These are phyloP conservation scores for Thyridium curvatum DNA, from an alignment of 2,329 filamentous ascomycete species.

Conservation along the genomic window DNA sequence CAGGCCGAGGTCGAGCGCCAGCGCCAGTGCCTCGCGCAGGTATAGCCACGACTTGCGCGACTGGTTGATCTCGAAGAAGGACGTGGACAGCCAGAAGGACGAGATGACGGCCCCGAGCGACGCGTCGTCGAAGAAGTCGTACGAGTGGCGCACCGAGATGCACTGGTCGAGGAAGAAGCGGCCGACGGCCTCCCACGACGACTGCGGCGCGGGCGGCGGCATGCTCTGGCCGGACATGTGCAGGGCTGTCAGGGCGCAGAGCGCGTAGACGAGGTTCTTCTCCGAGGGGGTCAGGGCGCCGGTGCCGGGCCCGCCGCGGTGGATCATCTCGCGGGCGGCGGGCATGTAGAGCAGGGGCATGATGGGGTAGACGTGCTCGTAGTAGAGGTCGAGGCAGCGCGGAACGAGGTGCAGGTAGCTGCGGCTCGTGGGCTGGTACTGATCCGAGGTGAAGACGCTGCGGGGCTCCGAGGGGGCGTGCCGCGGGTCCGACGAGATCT, in stretches of 20 bases:
- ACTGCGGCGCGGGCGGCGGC: constrained; percentile 24
- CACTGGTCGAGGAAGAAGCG: constrained; percentile 53
- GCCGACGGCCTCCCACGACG: constrained; percentile 42
- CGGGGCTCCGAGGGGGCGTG: constrained; percentile 22
- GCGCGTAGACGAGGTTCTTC: constrained; percentile 44
- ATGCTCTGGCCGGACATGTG: constrained; percentile 41
- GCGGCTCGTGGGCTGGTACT: constrained; percentile 29
- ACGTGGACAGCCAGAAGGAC: constrained; percentile 55
- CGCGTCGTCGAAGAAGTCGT: constrained; percentile 51
- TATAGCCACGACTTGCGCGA: constrained; percentile 58
- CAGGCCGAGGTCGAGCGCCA: constrained; percentile 51
- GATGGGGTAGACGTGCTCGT: constrained; percentile 56
- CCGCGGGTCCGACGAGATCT: constrained; percentile 20
- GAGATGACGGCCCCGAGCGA: constrained; percentile 52
- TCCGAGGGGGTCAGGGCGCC: constrained; percentile 26
- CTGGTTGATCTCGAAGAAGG: constrained; percentile 55
- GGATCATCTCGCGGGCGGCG: constrained; percentile 40
- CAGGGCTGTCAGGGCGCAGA: constrained; percentile 49
- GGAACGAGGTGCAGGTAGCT: constrained; percentile 41
- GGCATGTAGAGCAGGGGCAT: constrained; percentile 57
- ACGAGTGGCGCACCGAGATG: constrained; percentile 45
- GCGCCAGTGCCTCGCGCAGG: constrained; percentile 53
- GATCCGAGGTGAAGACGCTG: constrained; percentile 33
- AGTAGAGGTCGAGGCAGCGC: constrained; percentile 55
- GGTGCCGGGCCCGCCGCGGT: constrained; percentile 25